Base-by-base conservation (phyloP, 106 monocot species). In the Vanilla planifolia region DNA sequence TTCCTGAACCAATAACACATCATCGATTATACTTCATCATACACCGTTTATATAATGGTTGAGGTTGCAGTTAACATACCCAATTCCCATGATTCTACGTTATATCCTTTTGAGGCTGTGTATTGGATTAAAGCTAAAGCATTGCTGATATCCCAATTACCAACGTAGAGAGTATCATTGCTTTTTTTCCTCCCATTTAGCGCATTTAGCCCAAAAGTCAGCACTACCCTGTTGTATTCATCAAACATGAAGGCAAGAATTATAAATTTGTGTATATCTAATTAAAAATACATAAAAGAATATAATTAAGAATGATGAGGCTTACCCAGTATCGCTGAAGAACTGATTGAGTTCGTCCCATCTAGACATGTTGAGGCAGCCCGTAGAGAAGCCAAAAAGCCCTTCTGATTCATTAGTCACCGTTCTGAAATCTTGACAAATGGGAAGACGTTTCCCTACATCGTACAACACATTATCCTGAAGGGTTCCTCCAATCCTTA, bases 171-270 rank as follows among this genome's bases (percentile, higher is more conserved):
- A 17, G 8, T 51, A 37, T 43, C 48, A 40, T 0, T 6, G 2
- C 35, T 11, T 16, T 19, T 46, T 11, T 9, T 51, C 70, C 73
- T 65, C 21, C 77, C 77, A 25, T 22, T n/a, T 0, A 82, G 60
- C 6, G 77, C 77, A 65, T 82, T 82, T 33, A 82, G 39, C 10
- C 77, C 73, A 55, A 77, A 77, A 3, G 82, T 71, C 27, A 77
- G 45, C 37, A 66, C 40, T 19, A 61, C 43, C 41, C 81, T 81
- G 81, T 65, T 69, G 25, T 24, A 47, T 22, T 11, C 9, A 65
- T 11, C 14, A 9, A 11, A 28, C 9, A 6, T 17, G 6, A 2
- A 10, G 25, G 16, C 15, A 2, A 23, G 4, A 23, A n/a, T n/a
- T n/a, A n/a, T n/a, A n/a, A n/a, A n/a, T n/a, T n/a, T n/a, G n/a